A percentile compares a stretch with the other conserved stretches of the same genome.
phyloP scores from a whole-genome alignment of 345 rosid genomes.

The Durio zibethinus region DNA sequence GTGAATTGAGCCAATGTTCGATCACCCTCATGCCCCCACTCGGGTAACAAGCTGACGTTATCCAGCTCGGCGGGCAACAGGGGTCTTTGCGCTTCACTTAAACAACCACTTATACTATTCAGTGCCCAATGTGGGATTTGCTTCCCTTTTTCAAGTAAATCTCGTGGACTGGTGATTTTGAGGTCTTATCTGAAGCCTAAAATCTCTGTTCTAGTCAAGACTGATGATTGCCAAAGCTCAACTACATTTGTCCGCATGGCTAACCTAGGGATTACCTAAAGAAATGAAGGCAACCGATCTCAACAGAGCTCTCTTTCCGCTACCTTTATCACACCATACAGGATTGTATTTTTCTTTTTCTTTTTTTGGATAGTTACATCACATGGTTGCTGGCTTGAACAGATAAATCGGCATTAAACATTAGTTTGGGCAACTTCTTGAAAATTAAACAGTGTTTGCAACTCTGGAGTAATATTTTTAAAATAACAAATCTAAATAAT shows the following conservation, averaged over 20 bases:
- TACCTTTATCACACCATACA: not conserved
- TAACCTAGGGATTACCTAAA: not conserved
- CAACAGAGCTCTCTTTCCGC: not conserved
- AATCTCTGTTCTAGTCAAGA: not conserved
- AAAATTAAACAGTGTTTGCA: not conserved
- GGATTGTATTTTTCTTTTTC: too few species aligned
- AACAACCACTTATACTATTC: accelerated
- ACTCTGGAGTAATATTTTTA: not conserved
- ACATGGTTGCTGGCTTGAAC: not conserved
- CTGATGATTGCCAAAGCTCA: too few species aligned
- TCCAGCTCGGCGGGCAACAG: too few species aligned
- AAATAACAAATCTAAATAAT: too few species aligned
- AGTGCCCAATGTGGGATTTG: not conserved
- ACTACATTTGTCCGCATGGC: not conserved
- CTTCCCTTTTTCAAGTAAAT: too few species aligned
- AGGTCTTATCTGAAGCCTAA: not conserved
- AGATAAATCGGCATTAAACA: not conserved
- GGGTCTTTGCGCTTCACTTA: not conserved
- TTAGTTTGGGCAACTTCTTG: not conserved
- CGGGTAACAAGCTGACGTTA: too few species aligned
- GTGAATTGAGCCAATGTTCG: not conserved
- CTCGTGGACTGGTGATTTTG: not conserved
- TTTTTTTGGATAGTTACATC: not conserved
- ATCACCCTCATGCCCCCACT: not conserved
- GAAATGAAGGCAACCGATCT: not conserved